phyloP scores from a whole-genome alignment of 169 alveolate species.

The Blepharisma undulans region DNA sequence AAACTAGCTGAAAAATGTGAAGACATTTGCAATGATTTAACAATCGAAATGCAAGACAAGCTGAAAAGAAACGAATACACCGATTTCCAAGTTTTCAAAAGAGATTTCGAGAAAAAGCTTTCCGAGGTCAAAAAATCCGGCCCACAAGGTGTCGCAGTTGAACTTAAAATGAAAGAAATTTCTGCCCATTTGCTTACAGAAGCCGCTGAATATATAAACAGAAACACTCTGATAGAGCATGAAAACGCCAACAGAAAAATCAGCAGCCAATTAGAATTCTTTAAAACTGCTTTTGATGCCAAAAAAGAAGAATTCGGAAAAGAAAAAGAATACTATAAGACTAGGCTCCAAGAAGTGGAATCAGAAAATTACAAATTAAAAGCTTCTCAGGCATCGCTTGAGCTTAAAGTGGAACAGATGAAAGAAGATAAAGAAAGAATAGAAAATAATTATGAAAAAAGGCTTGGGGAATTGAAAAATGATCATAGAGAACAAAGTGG shows the following conservation, averaged over 20 bases:
- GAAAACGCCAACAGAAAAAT: conserved; percentile 12
- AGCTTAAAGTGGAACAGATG: conserved; percentile 22
- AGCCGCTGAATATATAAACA: conserved; percentile 38
- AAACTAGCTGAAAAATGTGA: conserved; percentile 23
- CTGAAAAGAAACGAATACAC: conserved; percentile 27
- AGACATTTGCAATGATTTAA: not conserved
- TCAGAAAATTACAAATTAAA: conserved; percentile 6
- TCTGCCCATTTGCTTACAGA: not conserved
- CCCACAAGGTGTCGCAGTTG: not conserved
- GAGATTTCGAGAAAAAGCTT: conserved; percentile 12
- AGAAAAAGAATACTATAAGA: conserved; percentile 30
- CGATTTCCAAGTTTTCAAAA: conserved; percentile 8
- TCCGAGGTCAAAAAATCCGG: not conserved
- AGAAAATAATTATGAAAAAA: not conserved
- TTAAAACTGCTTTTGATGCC: not conserved
- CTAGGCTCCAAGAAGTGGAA: not conserved
- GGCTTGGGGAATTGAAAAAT: not conserved
- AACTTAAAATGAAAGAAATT: conserved; percentile 26
- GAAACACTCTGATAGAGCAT: conserved; percentile 15
- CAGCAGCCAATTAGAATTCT: conserved; percentile 21
- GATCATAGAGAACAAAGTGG: not conserved
- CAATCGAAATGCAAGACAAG: not conserved
- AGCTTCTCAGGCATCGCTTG: not conserved
- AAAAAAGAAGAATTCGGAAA: conserved; percentile 35
- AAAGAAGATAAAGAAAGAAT: conserved; percentile 32